Evolutionary conservation across 352 stramenopile species (phyloP).

Genomic region (Pythium chondricola): DNA sequence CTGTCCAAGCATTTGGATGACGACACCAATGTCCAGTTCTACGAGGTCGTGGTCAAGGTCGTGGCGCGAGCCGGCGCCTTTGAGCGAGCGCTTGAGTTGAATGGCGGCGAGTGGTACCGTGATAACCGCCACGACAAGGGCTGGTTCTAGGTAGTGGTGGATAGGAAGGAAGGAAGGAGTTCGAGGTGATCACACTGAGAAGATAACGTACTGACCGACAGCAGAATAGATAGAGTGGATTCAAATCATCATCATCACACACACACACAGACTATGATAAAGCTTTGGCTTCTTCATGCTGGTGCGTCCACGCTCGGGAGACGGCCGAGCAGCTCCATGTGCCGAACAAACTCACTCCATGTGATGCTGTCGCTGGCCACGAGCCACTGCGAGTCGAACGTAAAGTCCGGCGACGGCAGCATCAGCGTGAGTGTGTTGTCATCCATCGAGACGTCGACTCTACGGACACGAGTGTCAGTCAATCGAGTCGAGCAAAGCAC

Average conservation of each 20-base stretch:
- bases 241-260: not conserved
- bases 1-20: slow-evolving; percentile 47
- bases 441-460: too few species aligned
- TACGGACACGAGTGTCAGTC: too few species aligned
- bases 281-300: not conserved
- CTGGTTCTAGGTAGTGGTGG: slow-evolving; percentile 28
- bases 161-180: not conserved
- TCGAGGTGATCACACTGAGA: not conserved
- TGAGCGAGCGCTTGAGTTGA: slow-evolving; percentile 78
- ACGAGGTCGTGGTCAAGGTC: slow-evolving; percentile 79
- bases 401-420: not conserved
- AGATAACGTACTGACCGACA: not conserved
- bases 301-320: too few species aligned
- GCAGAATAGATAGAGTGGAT: not conserved
- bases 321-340: too few species aligned
- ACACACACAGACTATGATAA: too few species aligned
- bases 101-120: slow-evolving; percentile 81
- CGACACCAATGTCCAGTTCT: slow-evolving; percentile 63
- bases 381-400: not conserved
- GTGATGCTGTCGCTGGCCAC: not conserved
- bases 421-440: not conserved
- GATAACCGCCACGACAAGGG: slow-evolving; percentile 68
- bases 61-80: slow-evolving; percentile 80
- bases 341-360: not conserved
- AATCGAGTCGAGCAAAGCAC: too few species aligned